Percentiles rank a stretch among this genome's conserved stretches.
phyloP scores from a whole-genome alignment of 768 basidiomycete genomes.

The Strobilomyces confusus region DNA sequence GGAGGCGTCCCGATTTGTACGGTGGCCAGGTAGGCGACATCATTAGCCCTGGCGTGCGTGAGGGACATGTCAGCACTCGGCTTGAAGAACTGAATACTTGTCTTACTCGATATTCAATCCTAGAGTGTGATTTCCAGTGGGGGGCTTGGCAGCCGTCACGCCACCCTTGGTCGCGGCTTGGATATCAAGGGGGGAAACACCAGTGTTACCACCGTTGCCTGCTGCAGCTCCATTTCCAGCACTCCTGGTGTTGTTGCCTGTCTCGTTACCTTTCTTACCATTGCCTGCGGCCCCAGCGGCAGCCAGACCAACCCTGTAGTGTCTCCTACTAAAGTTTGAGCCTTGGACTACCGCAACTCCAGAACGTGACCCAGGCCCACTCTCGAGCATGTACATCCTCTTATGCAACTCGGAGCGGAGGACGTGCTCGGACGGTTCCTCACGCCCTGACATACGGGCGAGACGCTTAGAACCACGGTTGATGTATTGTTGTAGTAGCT shows the following conservation, averaged over 20 bases:
- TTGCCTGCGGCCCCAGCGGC: conserved; percentile 4
- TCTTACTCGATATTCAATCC: conserved; percentile 69
- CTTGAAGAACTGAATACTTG: background rate
- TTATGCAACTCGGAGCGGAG: conserved; percentile 44
- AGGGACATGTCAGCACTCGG: background rate
- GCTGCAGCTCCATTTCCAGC: conserved; percentile 7
- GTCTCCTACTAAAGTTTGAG: conserved; percentile 7
- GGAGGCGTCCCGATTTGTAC: conserved; percentile 68
- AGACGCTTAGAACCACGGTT: conserved; percentile 62
- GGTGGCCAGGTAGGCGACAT: conserved; percentile 55
- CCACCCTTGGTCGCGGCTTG: conserved; percentile 33
- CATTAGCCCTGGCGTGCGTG: conserved; percentile 36
- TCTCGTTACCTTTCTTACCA: background rate
- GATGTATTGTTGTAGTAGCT: conserved; percentile 69
- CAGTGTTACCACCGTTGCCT: conserved; percentile 20
- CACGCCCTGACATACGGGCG: conserved; percentile 64
- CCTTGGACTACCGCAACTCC: background rate
- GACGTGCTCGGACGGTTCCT: conserved; percentile 43
- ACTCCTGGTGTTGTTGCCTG: conserved; percentile 4
- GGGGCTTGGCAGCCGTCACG: conserved; percentile 41
- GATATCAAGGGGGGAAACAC: conserved; percentile 35
- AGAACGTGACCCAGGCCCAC: conserved; percentile 17
- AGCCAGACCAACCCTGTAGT: conserved; percentile 7
- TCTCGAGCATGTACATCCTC: conserved; percentile 38
- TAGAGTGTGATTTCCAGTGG: conserved; percentile 49